Conservation (phyloP, 345 rosid genomes). For the Lumnitzera racemosa region DNA sequence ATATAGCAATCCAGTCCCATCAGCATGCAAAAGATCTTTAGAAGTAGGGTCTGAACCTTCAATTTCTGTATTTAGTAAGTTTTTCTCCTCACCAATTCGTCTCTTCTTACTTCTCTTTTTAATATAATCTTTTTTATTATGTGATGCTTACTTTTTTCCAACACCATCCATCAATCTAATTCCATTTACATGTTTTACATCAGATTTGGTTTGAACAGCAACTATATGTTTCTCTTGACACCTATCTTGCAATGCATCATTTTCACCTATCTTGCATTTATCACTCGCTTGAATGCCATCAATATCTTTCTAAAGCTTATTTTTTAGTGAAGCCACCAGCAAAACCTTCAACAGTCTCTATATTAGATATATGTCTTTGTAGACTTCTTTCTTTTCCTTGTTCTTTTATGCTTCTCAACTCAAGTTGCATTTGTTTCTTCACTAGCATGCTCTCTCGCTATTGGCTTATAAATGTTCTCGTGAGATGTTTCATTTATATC, state of each 20-base stretch:
- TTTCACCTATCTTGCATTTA: too few species aligned
- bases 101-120: conserved; percentile 38
- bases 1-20: too few species aligned
- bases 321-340: neutral
- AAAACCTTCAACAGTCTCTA: neutral
- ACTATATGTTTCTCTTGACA: too few species aligned
- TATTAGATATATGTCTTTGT: conserved; percentile 9
- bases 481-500: too few species aligned
- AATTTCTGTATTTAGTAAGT: too few species aligned
- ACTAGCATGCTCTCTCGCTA: conserved; percentile 10
- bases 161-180: neutral
- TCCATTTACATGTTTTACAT: conserved; percentile 1
- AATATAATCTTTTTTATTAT: too few species aligned
- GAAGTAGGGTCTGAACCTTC: too few species aligned
- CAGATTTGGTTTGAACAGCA: too few species aligned
- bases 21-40: too few species aligned
- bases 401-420: conserved; percentile 21
- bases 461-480: neutral
- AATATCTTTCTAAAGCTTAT: conserved; percentile 4
- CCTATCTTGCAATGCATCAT: too few species aligned
- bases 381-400: conserved; percentile 24
- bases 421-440: conserved; percentile 5
- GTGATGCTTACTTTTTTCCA: neutral
- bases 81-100: conserved; percentile 13
- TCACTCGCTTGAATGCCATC: too few species aligned